phyloP scores from a whole-genome alignment of 805 yeast genomes.

The Yamadazyma phyllophila region DNA sequence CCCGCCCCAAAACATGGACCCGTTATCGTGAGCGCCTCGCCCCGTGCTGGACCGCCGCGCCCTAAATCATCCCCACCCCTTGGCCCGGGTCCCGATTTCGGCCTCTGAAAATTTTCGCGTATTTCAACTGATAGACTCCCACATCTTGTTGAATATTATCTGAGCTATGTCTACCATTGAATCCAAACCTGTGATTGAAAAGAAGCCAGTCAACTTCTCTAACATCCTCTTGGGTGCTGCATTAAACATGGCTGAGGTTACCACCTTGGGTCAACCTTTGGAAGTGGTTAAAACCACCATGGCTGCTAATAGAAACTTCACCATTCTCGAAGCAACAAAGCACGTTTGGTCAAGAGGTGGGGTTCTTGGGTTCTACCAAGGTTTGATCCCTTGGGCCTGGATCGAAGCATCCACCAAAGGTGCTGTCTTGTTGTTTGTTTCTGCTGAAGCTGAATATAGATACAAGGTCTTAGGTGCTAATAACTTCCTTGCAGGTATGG shows the following conservation, averaged over 20 bases:
- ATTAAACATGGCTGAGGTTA: slow-evolving; percentile 85
- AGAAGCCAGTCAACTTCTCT: slow-evolving; percentile 84
- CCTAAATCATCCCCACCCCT: slow-evolving; percentile 1
- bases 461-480: slow-evolving; percentile 58
- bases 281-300: slow-evolving; percentile 96
- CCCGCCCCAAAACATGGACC: neutral
- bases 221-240: slow-evolving; percentile 94
- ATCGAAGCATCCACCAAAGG: slow-evolving; percentile 99
- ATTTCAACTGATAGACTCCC: neutral
- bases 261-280: slow-evolving; percentile 94
- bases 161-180: slow-evolving; percentile 1
- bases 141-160: neutral
- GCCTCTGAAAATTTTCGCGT: slow-evolving; percentile 7
- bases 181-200: slow-evolving; percentile 43
- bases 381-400: slow-evolving; percentile 99
- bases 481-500: slow-evolving; percentile 82
- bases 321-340: slow-evolving; percentile 63
- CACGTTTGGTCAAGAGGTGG: slow-evolving; percentile 95
- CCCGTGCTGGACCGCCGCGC: neutral
- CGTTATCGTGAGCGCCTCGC: no score
- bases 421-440: slow-evolving; percentile 88
- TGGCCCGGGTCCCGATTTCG: slow-evolving; percentile 6
- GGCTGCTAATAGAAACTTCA: slow-evolving; percentile 89
- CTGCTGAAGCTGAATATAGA: slow-evolving; percentile 86
- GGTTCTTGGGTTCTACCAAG: slow-evolving; percentile 88